Evolutionary conservation across 179 eudicot species (phyloP).

Genomic region (Silene noctiflora): DNA sequence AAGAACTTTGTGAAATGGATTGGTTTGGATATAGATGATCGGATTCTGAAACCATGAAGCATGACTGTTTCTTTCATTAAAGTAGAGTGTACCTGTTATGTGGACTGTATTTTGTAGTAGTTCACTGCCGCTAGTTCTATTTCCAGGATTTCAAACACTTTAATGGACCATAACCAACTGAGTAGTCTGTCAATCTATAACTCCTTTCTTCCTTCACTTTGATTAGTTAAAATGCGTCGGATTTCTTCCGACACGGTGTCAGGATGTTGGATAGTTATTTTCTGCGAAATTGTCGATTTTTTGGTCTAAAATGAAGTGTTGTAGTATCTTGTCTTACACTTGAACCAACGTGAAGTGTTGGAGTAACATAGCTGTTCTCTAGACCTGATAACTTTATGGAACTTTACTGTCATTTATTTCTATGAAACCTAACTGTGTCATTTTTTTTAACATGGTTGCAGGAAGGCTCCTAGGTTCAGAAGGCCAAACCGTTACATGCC

Average conservation of each 20-base stretch:
- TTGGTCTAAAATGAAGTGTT: too few relatives aligned
- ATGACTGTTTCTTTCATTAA: not conserved
- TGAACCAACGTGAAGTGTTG: not conserved
- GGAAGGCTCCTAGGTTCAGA: conserved; percentile 50
- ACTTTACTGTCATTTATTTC: not conserved
- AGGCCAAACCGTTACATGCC: conserved; percentile 51
- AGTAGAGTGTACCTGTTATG: not conserved
- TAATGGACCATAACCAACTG: too few relatives aligned
- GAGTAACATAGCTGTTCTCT: not conserved
- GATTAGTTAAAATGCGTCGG: too few relatives aligned
- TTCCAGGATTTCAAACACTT: not conserved
- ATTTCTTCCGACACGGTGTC: too few relatives aligned
- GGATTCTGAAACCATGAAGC: not conserved
- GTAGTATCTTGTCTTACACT: too few relatives aligned
- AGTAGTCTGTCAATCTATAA: too few relatives aligned
- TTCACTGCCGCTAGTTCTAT: not conserved
- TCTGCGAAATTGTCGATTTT: too few relatives aligned
- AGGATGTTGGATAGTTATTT: too few relatives aligned
- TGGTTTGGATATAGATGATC: not conserved
- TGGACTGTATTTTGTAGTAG: too few relatives aligned
- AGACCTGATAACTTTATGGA: not conserved
- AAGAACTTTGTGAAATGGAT: not conserved
- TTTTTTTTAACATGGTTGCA: conserved; percentile 19
- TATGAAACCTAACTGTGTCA: not conserved
- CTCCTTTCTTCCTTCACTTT: too few relatives aligned